A percentile compares a stretch with the other conserved stretches of the same genome.
Evolutionary conservation across 2,329 filamentous ascomycete species (phyloP).

Genomic region (Colletotrichum sp.): DNA sequence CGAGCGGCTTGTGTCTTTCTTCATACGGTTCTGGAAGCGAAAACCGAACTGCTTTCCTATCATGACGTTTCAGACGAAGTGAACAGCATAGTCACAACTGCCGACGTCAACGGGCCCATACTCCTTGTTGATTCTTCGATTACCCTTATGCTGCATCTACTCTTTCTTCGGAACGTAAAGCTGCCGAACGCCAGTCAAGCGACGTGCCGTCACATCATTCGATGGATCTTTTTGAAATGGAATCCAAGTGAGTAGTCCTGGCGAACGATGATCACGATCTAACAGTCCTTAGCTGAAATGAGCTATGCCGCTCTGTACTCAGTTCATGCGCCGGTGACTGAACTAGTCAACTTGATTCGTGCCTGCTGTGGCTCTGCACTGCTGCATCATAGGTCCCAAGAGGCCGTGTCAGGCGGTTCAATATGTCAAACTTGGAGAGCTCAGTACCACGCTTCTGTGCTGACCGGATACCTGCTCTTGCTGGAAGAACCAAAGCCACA

Average conservation of each 20-base stretch:
- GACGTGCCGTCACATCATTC: slow-evolving; percentile 73
- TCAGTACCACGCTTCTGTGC: slow-evolving; percentile 44
- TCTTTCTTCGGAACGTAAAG: slow-evolving; percentile 69
- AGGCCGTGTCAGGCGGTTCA: slow-evolving; percentile 48
- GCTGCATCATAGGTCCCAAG: slow-evolving; percentile 32
- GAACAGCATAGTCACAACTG: slow-evolving; percentile 74
- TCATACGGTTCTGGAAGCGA: slow-evolving; percentile 66
- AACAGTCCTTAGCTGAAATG: slow-evolving; percentile 60
- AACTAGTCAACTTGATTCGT: slow-evolving; percentile 73
- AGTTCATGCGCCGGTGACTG: slow-evolving; percentile 65
- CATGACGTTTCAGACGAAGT: slow-evolving; percentile 71
- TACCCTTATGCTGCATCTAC: slow-evolving; percentile 71
- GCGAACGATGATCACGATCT: background rate
- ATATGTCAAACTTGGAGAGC: slow-evolving; percentile 54
- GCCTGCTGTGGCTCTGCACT: slow-evolving; percentile 65
- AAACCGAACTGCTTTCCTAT: slow-evolving; percentile 69
- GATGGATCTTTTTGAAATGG: slow-evolving; percentile 86
- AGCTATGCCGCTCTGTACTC: slow-evolving; percentile 70
- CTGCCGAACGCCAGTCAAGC: slow-evolving; percentile 71
- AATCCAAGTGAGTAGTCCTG: slow-evolving; percentile 69
- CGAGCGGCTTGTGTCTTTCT: slow-evolving; percentile 80
- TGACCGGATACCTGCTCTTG: slow-evolving; percentile 61
- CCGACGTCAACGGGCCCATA: slow-evolving; percentile 82
- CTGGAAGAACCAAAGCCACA: slow-evolving; percentile 39
- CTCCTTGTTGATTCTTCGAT: slow-evolving; percentile 81